These are phyloP conservation scores for Arctium minus DNA, from an alignment of 129 eudicot genomes.

Conservation along the genomic window DNA sequence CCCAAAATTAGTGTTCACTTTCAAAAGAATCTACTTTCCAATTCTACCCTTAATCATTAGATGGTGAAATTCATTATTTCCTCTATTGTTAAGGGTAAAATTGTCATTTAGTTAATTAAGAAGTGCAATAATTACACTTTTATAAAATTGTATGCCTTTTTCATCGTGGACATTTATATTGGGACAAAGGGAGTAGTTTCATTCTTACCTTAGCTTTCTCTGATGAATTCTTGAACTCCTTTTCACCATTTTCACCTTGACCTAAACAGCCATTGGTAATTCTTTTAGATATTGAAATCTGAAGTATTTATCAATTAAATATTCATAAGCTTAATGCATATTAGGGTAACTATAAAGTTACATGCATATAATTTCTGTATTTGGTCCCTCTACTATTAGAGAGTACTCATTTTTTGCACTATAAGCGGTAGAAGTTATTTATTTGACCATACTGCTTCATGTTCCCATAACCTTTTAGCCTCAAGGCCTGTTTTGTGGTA, in stretches of 20 bases:
- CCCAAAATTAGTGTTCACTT: not conserved
- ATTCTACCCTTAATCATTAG: not conserved
- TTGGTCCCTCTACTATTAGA: not conserved
- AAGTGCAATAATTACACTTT: not conserved
- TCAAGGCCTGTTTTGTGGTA: not conserved
- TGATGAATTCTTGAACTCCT: constrained; percentile 33
- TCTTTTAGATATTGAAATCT: constrained; percentile 4
- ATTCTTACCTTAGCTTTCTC: constrained; percentile 37
- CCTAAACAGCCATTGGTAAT: constrained; percentile 27
- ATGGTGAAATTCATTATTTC: not conserved
- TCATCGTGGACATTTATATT: not conserved
- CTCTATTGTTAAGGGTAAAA: not conserved
- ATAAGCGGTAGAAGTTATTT: not conserved
- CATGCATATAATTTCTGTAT: not conserved
- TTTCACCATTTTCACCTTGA: constrained; percentile 33
- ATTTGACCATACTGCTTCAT: not conserved
- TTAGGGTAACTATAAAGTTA: not conserved
- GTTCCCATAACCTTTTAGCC: not conserved
- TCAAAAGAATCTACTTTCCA: not conserved
- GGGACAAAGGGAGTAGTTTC: not conserved
- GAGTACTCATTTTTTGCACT: not conserved
- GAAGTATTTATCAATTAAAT: not conserved
- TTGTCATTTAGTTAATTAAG: not conserved
- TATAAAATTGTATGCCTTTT: not conserved
- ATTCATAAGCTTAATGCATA: not conserved